phyloP scores from a whole-genome alignment of 805 yeast genomes.

The Ogataea neopini region DNA sequence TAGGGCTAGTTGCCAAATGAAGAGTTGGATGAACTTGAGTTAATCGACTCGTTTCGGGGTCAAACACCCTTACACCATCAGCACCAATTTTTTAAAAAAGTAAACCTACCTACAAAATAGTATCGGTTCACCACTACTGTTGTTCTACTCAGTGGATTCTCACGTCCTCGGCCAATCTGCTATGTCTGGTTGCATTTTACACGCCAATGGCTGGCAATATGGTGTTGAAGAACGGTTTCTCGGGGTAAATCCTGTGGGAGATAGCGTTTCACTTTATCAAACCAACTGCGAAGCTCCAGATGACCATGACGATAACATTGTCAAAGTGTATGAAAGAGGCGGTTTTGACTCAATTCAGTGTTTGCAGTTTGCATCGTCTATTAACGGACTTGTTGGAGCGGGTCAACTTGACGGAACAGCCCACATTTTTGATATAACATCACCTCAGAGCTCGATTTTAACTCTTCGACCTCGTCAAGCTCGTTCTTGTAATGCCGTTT shows the following conservation, averaged over 20 bases:
- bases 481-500: slow-evolving; percentile 72
- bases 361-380: slow-evolving; percentile 56
- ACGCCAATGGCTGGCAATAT: slow-evolving; percentile 62
- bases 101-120: too few relatives aligned
- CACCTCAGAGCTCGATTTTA: slow-evolving; percentile 36
- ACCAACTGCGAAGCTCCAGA: slow-evolving; percentile 41
- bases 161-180: not conserved
- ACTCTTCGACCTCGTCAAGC: slow-evolving; percentile 61
- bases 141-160: too few relatives aligned
- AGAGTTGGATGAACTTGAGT: too few relatives aligned
- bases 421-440: slow-evolving; percentile 58
- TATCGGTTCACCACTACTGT: too few relatives aligned
- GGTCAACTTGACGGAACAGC: slow-evolving; percentile 75
- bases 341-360: slow-evolving; percentile 74
- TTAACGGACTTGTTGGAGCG: slow-evolving; percentile 63
- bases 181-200: slow-evolving; percentile 62
- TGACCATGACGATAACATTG: slow-evolving; percentile 50
- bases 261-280: slow-evolving; percentile 69
- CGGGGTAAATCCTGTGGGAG: slow-evolving; percentile 76
- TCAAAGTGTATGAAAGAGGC: slow-evolving; percentile 51
- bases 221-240: slow-evolving; percentile 58
- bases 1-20: too few relatives aligned
- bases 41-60: too few relatives aligned
- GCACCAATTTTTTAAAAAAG: too few relatives aligned
- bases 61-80: too few relatives aligned